Base-by-base conservation (phyloP, 192 early-diverging fungal species). In the Gorgonomyces haynaldii region DNA sequence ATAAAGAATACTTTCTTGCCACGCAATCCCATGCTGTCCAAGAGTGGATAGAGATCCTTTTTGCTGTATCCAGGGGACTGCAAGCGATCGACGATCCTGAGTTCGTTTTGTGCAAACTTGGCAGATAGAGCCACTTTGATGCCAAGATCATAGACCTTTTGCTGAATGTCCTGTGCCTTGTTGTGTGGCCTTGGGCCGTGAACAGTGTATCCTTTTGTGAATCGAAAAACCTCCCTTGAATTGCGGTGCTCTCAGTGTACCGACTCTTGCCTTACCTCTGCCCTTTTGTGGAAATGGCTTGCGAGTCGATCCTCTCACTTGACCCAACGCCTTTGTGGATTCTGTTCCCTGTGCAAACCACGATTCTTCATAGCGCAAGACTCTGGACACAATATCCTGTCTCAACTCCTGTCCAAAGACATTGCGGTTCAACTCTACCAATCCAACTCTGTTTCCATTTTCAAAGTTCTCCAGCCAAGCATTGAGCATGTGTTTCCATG, bases 121-220 rank as follows among this genome's bases (percentile, higher is more conserved):
- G 85, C 71, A 16, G 86, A 82, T 3, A 98, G 70, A 2, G 86
- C 91, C 19, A 80, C 66, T 12, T 89, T 80, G 35, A 96, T 69
- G 28, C 81, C 90, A 52, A 79, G 61, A 31, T 83, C 68, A 72
- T 90, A 90, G 10, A 94, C 84, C 62, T 96, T 89, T 44, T 77
- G 66, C 36, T 81, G 88, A 25, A 98, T 63, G 39, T 91, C 81
- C 2, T 78, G 89, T 21, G 76, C 70, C 41, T 85, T 84, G 56
- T 81, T 74, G 45, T 87, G 83, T 0, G 91, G 88, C 20, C 79
- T 72, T n/a, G 91, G 91, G n/a, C 90, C 94, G 52, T 91, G 89
- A 0, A 60, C 61, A 36, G 31, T 54, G 45, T 72, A 75, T 37
- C 70, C 70, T 73, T 27, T 4, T 13, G 10, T 8, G 19, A 20